Evolutionary conservation across 306 rosid species (phyloP), one percentile per base, ranked within the genome.

Genomic region (Ochetophila trinervis): DNA sequence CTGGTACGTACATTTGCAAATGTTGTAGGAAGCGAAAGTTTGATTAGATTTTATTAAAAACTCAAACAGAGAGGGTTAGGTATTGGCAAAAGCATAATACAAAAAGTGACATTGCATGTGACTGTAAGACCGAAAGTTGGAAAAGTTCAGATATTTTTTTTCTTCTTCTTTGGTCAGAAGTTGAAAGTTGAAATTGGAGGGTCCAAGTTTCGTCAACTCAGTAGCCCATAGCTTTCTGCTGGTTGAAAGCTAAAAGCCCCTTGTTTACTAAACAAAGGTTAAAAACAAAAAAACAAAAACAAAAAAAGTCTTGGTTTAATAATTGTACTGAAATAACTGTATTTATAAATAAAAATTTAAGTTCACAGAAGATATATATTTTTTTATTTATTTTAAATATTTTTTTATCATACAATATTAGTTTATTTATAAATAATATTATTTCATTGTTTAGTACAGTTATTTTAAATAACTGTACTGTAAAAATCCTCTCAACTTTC

Each of bases 91-190:
- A 73, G 18, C 74, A 73, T 57, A 67, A 63, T 65, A 56, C 76
- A 61, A 76, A 61, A 76, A 68, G 75, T 74, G 66, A 74, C 76
- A 24, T 19, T 69, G 80, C 85, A 75, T 74, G 87, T 67, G 82
- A 65, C 37, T 9, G 15, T 5, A 64, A 9, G 42, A 57, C 71
- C 66, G 48, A 73, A 73, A 64, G 71, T 30, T 65, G 9, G 4
- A 6, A 22, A 56, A n/a, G 51, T 16, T 22, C 18, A 27, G 66
- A 59, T 52, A 21, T 27, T 49, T 23, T 21, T 5, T 6, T 27
- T n/a, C 3, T 17, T 19, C 19, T 50, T 34, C 12, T 30, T 44
- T 64, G 47, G 56, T 64, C 60, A 63, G 68, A 77, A 73, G 78
- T 62, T 62, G 57, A 75, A 62, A 64, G 60, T 49, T 68, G 14